Conservation (phyloP, 129 eudicot species). For the Rutidosis leptorrhynchoides region DNA sequence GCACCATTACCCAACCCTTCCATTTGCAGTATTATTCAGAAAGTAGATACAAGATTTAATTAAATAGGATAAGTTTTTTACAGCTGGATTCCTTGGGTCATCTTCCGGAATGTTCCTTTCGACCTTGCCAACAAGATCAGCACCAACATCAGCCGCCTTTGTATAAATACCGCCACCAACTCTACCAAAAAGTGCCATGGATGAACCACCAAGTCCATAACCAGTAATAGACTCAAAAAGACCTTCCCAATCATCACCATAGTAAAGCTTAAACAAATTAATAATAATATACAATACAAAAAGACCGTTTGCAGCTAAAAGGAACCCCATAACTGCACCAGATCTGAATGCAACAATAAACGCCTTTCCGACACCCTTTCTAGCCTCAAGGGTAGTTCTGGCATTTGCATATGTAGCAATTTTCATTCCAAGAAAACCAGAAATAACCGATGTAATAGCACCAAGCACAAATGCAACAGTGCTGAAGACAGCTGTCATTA, state of each 20-base stretch:
- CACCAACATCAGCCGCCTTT: conserved; percentile 93
- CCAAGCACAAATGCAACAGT: conserved; percentile 84
- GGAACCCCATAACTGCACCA: conserved; percentile 96
- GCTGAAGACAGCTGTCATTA: conserved; percentile 81
- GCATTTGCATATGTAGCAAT: conserved; percentile 95
- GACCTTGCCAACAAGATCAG: conserved; percentile 86
- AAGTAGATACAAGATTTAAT: background rate
- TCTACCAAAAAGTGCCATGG: conserved; percentile 93
- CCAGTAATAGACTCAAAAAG: conserved; percentile 91
- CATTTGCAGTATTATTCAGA: background rate
- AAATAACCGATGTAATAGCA: conserved; percentile 69
- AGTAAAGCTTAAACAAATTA: conserved; percentile 73
- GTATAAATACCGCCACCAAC: conserved; percentile 92
- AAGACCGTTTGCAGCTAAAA: conserved; percentile 92
- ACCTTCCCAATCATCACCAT: conserved; percentile 95
- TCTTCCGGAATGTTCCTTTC: conserved; percentile 87
- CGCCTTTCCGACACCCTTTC: conserved; percentile 92
- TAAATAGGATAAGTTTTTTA: background rate
- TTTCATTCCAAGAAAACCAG: conserved; percentile 95
- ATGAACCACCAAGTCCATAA: conserved; percentile 94
- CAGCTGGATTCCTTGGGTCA: conserved; percentile 93
- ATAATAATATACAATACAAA: conserved; percentile 68
- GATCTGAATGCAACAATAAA: conserved; percentile 85
- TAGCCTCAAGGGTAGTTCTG: conserved; percentile 86
- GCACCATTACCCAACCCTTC: background rate